Base-by-base conservation (phyloP, 129 eudicot genomes). In the Ambrosia artemisiifolia region DNA sequence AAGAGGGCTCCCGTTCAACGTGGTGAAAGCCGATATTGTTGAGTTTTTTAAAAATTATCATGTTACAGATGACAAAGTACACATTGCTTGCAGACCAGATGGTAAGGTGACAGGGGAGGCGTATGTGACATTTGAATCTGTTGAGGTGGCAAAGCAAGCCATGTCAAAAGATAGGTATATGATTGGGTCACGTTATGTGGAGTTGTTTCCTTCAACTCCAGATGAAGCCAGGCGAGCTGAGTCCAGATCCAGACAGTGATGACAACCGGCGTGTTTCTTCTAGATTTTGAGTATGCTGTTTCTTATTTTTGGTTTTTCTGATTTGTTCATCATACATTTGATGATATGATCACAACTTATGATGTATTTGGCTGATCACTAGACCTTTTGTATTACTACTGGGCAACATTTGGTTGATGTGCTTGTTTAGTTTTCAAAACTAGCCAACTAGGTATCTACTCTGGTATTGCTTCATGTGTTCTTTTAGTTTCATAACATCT, bases 31-130 rank as follows among this genome's bases (percentile, higher is more conserved):
- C 0, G 95, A 86, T 3, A 86, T 94, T 53, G 35, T 83, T 36
- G 84, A 84, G 34, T 94, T 94, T 67, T 94, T 90, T 44, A 85
- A 78, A 70, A 96, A 86, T 54, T 90, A 67, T 55, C 77, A 74
- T 47, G 71, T 90, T 18, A 44, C 67, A 6, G 88, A 86, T 40
- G 93, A 81, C 48, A 90, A 94, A 75, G 81, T 90, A 8, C 88
- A 81, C 66, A 90, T 94, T 62, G 97, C 81, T 6, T 86, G 88
- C 72, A 85, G 99, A 34, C 78, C 95, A 17, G 99, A 94, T 84
- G 99, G 99, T 79, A 94, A 88, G 76, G 86, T 88, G 30, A 94
- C 99, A 5, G 97, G 99, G 19, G 99, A 94, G 80, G 99, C 99
- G 0, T 94, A 66, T 46, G 99, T 94, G 14, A 95, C 89, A 55